A percentile compares a stretch with the other conserved stretches of the same genome.
Conservation (phyloP, 176 grass and related monocot species). For the Aegilops longissima region DNA sequence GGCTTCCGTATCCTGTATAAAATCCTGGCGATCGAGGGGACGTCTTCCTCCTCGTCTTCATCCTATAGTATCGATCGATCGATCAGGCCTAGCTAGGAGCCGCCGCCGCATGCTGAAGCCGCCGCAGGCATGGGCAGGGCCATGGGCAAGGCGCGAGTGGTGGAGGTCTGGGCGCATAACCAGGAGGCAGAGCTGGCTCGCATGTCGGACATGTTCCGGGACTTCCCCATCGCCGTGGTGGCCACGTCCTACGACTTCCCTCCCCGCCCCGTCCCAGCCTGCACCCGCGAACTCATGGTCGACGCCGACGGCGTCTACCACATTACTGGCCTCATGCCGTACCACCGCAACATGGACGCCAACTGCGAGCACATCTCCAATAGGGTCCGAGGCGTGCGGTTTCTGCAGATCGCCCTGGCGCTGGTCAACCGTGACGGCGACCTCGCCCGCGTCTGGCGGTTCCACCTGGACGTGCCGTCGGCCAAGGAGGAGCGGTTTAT, state of each 20-base stretch:
- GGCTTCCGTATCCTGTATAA: too few relatives aligned
- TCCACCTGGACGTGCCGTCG: too few relatives aligned
- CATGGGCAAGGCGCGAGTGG: background rate
- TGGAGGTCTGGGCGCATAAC: background rate
- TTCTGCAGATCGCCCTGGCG: background rate
- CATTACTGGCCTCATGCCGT: background rate
- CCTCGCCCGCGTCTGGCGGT: background rate
- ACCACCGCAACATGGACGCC: background rate
- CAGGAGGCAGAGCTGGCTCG: background rate
- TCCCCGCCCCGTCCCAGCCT: background rate
- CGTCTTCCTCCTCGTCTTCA: too few relatives aligned
- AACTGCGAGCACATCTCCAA: too few relatives aligned
- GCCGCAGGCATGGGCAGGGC: background rate
- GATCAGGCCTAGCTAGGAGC: too few relatives aligned
- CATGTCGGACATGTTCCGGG: background rate
- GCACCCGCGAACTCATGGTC: background rate
- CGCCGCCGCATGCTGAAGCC: background rate
- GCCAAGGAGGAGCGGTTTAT: too few relatives aligned
- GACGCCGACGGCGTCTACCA: background rate
- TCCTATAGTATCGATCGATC: too few relatives aligned
- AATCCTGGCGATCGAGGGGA: too few relatives aligned
- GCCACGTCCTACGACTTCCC: background rate
- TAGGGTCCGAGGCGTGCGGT: too few relatives aligned
- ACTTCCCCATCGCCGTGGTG: background rate
- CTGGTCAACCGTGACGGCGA: background rate